A percentile compares a stretch with the other conserved stretches of the same genome.
Conservation (phyloP, 164 flowering plant genomes). For the Dillenia suffruticosa region DNA sequence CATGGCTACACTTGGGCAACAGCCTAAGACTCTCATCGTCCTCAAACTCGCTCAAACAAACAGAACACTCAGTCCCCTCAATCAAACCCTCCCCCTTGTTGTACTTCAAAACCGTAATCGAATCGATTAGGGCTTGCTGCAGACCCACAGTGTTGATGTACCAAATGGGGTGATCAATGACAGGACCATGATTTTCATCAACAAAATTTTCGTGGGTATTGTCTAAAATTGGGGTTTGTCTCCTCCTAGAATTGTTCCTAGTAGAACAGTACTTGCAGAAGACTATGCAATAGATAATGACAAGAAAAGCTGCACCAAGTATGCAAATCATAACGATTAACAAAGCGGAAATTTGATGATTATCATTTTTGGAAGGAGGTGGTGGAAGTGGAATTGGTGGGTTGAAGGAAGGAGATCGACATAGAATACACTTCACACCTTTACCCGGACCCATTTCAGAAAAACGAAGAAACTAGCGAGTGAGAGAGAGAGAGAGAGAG, state of each 20-base stretch:
- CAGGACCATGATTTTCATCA: constrained; percentile 28
- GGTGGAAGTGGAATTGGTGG: not conserved
- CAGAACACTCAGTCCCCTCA: constrained; percentile 67
- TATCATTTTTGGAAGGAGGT: not conserved
- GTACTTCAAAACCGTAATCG: constrained; percentile 34
- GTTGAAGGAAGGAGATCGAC: not conserved
- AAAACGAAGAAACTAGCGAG: not conserved
- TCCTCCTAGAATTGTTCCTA: constrained; percentile 13
- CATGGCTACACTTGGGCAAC: constrained; percentile 72
- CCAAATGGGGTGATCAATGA: constrained; percentile 40
- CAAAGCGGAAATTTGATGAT: not conserved
- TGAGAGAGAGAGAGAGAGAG: not conserved
- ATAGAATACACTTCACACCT: too few species aligned
- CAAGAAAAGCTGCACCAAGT: constrained; percentile 8
- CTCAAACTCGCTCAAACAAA: constrained; percentile 57
- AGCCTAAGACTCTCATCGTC: constrained; percentile 52
- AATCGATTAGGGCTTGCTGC: constrained; percentile 33
- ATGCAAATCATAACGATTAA: constrained; percentile 5
- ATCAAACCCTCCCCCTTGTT: constrained; percentile 37
- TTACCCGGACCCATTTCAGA: too few species aligned
- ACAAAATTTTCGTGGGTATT: constrained; percentile 18
- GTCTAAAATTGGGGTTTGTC: constrained; percentile 1
- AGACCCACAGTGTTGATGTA: constrained; percentile 40
- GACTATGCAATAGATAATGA: not conserved
- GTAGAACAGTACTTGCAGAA: not conserved